These are phyloP conservation scores for Mycothermus thermophilus DNA, from an alignment of 495 filamentous ascomycete genomes.

Conservation along the genomic window DNA sequence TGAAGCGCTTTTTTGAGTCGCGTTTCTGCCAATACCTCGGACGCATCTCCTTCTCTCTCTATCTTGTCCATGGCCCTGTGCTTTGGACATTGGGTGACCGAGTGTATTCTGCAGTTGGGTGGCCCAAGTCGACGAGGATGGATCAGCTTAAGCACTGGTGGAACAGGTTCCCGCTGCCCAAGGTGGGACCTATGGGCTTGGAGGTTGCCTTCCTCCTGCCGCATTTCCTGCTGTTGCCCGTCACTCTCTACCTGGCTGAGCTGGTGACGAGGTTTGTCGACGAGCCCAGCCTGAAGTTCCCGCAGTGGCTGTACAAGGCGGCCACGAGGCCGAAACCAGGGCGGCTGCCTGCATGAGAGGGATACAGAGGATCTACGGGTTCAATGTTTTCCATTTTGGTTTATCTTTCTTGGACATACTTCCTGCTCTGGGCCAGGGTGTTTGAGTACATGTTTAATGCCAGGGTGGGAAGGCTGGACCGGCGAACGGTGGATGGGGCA, in stretches of 20 bases:
- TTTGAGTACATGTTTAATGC: too few species aligned
- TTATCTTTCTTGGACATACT: too few species aligned
- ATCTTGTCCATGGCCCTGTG: constrained; percentile 51
- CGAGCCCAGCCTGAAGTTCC: constrained; percentile 40
- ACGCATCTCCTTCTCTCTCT: constrained; percentile 49
- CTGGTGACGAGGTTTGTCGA: constrained; percentile 41
- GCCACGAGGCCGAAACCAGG: constrained; percentile 2
- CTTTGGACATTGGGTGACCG: constrained; percentile 30
- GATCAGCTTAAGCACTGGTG: constrained; percentile 30
- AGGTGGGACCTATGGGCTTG: constrained; percentile 37
- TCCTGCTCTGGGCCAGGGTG: too few species aligned
- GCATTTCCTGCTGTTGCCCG: constrained; percentile 40
- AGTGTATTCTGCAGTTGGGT: constrained; percentile 40
- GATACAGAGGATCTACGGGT: too few species aligned
- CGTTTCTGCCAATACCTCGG: constrained; percentile 50
- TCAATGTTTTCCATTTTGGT: too few species aligned
- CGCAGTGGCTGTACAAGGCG: constrained; percentile 38
- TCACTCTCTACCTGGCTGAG: constrained; percentile 45
- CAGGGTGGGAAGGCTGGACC: too few species aligned
- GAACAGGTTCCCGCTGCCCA: constrained; percentile 32
- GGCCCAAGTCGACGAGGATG: constrained; percentile 23
- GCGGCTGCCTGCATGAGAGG: constrained; percentile 10
- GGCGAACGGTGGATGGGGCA: too few species aligned
- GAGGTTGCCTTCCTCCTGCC: constrained; percentile 39
- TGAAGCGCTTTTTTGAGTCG: constrained; percentile 43